phyloP scores from a whole-genome alignment of 163 green algal genomes.

The Prototheca cutis region DNA sequence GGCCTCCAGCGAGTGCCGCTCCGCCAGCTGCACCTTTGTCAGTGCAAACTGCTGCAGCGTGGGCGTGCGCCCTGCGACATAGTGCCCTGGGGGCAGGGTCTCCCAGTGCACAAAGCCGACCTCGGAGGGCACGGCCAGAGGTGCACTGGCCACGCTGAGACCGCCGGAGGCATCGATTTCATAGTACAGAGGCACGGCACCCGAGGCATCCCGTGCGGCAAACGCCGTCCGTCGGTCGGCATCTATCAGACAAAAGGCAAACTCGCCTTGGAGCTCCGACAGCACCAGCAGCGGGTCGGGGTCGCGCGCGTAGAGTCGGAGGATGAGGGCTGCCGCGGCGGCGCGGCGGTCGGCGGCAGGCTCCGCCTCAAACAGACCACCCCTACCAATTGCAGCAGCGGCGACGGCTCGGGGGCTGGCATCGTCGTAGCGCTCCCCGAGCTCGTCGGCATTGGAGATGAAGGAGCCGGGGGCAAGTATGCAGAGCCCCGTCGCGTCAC shows the following conservation, averaged over 20 bases:
- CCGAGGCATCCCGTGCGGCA: constrained; percentile 48
- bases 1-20: constrained; percentile 18
- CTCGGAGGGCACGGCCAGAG: constrained; percentile 8
- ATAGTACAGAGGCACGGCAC: constrained; percentile 42
- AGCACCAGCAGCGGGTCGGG: constrained; percentile 48
- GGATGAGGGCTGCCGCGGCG: constrained; percentile 32
- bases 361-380: neutral
- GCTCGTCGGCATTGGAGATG: constrained; percentile 35
- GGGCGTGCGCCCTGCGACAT: constrained; percentile 26
- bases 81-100: constrained; percentile 52
- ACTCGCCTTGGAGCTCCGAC: constrained; percentile 62
- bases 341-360: neutral
- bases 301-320: constrained; percentile 31
- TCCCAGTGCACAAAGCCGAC: constrained; percentile 31
- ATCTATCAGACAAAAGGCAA: constrained; percentile 54
- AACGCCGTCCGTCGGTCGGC: constrained; percentile 39
- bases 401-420: neutral
- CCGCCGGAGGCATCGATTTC: constrained; percentile 31
- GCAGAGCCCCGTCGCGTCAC: constrained; percentile 3
- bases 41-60: constrained; percentile 56
- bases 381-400: neutral
- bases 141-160: constrained; percentile 32
- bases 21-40: constrained; percentile 43
- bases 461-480: constrained; percentile 9
- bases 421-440: constrained; percentile 17